A percentile compares a stretch with the other conserved stretches of the same genome.
These are phyloP conservation scores for Sporothrix dimorphospora DNA, from an alignment of 2,329 filamentous ascomycete genomes.

Conservation along the genomic window DNA sequence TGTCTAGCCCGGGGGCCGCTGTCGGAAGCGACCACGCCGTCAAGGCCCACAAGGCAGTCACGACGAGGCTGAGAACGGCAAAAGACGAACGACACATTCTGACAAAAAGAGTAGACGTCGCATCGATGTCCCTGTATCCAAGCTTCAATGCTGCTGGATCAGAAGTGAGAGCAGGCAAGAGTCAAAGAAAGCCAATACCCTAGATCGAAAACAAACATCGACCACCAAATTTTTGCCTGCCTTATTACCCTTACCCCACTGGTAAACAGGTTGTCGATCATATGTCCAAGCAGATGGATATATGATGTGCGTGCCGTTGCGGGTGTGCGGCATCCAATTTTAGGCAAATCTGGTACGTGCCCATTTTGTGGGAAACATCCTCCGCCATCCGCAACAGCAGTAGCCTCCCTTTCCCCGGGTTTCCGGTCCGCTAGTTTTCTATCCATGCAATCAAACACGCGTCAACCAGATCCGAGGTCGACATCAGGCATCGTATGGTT, in stretches of 20 bases:
- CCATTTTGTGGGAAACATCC: not conserved
- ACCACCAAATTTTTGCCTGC: too few relatives aligned
- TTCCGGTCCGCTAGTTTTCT: conserved; percentile 13
- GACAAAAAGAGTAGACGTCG: not conserved
- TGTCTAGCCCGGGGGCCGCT: not conserved
- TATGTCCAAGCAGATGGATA: not conserved
- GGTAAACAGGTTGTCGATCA: not conserved
- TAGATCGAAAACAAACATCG: not conserved
- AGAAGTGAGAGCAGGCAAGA: not conserved
- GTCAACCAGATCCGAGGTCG: conserved; percentile 40
- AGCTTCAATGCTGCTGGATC: not conserved
- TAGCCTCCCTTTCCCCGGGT: not conserved
- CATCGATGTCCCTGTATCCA: not conserved
- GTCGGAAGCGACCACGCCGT: conserved; percentile 10
- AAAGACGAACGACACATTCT: not conserved
- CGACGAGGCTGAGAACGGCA: not conserved
- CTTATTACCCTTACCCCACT: not conserved
- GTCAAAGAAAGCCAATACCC: not conserved
- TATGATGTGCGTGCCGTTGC: conserved; percentile 4
- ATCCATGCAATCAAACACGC: not conserved
- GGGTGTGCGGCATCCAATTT: conserved; percentile 18
- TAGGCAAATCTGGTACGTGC: not conserved
- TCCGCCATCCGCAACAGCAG: not conserved
- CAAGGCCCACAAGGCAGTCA: not conserved
- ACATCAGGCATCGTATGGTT: conserved; percentile 44